Conservation (phyloP, 306 rosid genomes). For the Trifolium dubium region DNA sequence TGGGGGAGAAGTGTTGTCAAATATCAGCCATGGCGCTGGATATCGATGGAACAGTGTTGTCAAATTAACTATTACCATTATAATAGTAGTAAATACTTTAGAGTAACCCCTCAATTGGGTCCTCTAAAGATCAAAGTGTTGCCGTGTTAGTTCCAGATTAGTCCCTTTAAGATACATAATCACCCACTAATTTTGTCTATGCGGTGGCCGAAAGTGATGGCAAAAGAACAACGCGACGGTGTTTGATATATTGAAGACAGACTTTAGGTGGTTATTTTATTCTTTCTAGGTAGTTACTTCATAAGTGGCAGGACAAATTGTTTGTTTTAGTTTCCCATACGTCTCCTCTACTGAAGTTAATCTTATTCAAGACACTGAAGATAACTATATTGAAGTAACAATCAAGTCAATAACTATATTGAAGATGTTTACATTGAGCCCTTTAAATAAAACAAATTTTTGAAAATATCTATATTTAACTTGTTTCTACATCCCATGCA, state of each 20-base stretch:
- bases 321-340: too few relatives aligned
- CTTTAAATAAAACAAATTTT: constrained; percentile 12
- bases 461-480: constrained; percentile 8
- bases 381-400: not conserved
- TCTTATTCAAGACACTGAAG: too few relatives aligned
- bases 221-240: constrained; percentile 5
- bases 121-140: not conserved
- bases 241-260: not conserved
- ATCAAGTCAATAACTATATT: constrained; percentile 4
- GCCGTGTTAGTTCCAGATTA: not conserved
- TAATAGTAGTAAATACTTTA: not conserved
- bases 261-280: constrained; percentile 5
- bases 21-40: too few relatives aligned
- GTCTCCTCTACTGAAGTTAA: too few relatives aligned
- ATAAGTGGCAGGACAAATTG: not conserved
- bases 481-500: constrained; percentile 56
- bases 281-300: constrained; percentile 18
- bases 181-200: not conserved
- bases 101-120: not conserved
- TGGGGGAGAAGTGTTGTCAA: too few relatives aligned
- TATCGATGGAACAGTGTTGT: too few relatives aligned
- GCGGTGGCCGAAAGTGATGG: not conserved
- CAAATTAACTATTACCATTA: not conserved
- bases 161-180: not conserved
- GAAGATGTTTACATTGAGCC: not conserved